A percentile compares a stretch with the other conserved stretches of the same genome.
phyloP scores from a whole-genome alignment of 2,329 filamentous ascomycete species.

The Venturia pyrina region DNA sequence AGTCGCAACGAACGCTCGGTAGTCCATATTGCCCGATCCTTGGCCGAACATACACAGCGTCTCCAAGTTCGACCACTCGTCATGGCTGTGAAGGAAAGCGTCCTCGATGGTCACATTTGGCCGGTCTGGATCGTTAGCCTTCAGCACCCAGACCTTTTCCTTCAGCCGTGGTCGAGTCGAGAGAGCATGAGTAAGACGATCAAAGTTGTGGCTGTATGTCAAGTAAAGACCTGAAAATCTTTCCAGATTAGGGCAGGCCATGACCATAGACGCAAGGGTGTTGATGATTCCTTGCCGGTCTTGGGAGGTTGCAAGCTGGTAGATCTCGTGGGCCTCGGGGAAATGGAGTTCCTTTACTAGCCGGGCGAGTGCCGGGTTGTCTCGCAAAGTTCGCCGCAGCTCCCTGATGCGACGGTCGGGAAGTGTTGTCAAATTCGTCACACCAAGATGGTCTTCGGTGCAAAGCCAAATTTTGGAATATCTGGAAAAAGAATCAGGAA shows the following conservation, averaged over 20 bases:
- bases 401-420: conserved; percentile 43
- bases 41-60: conserved; percentile 42
- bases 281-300: conserved; percentile 42
- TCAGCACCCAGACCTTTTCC: conserved; percentile 48
- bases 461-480: conserved; percentile 41
- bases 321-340: conserved; percentile 35
- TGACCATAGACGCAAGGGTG: conserved; percentile 45
- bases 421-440: conserved; percentile 31
- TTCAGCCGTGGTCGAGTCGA: conserved; percentile 44
- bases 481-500: conserved; percentile 21
- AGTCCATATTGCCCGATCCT: conserved; percentile 35
- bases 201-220: conserved; percentile 43
- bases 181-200: conserved; percentile 45
- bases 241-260: conserved; percentile 49
- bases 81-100: conserved; percentile 44
- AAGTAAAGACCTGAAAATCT: conserved; percentile 42
- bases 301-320: conserved; percentile 26
- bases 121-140: conserved; percentile 13
- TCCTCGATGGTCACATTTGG: conserved; percentile 20
- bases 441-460: conserved; percentile 29
- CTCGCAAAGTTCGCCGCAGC: conserved; percentile 44
- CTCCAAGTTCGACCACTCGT: conserved; percentile 40
- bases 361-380: conserved; percentile 40
- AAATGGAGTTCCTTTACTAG: conserved; percentile 45
- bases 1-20: conserved; percentile 44